Evolutionary conservation across 805 yeast species (phyloP), one percentile per base, ranked within the genome.

Genomic region (Sungouiella thailandica): DNA sequence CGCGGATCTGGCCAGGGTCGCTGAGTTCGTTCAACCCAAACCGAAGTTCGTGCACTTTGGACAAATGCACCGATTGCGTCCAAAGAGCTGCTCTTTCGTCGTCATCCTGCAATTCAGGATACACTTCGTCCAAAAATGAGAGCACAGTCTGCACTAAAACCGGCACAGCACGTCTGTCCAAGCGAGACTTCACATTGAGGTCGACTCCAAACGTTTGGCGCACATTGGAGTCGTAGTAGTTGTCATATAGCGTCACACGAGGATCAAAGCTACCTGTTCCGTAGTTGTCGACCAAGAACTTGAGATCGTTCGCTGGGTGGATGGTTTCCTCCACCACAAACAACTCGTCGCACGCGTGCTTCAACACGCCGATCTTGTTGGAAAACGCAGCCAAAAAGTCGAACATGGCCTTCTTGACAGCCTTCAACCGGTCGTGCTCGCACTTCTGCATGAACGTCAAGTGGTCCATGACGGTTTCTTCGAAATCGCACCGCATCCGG

Each of bases 131-230:
- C 71, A 86, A 70, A 47, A 76, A 74, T 12, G 76, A 72, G 31
- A 86, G 60, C 24, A 80, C 72, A 2, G 80, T 63, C 19, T 83
- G 77, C 0, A 85, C 67, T 9, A 86, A 55, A 7, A 72, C 42
- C 2, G 95, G 95, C 9, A 86, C 93, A 3, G 76, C 75, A 44
- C 76, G 80, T 41, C 76, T 70, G 49, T 85, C 95, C 33, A 78
- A 67, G 27, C 89, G 68, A 33, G 88, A 75, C 34, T 85, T 73
- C 16, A 80, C 72, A 36, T 78, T 83, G 30, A 86, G 58, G 41
- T 80, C 89, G 29, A 83, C 81, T 9, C 96, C 96, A 60, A 86
- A 86, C 7, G 80, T 79, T 53, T 83, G 90, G 30, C 57, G 61
- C 28, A 78, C 71, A 29, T 78, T 75, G 5, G 84, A 72, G 42